These are phyloP conservation scores for Ceriops tagal DNA, from an alignment of 345 rosid genomes.

Conservation along the genomic window DNA sequence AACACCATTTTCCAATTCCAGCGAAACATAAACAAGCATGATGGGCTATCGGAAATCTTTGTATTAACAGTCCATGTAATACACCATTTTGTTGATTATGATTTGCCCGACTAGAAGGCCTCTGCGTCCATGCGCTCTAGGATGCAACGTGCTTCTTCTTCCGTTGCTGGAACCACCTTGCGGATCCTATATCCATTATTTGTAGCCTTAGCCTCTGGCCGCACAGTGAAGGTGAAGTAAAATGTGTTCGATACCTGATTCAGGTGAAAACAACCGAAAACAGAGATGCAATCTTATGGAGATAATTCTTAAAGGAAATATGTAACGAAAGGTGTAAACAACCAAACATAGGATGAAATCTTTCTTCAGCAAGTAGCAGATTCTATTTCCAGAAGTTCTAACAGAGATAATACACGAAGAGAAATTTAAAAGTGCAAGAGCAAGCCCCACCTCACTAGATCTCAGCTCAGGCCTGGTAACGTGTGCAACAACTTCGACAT, in stretches of 20 bases:
- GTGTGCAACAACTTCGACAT: conserved; percentile 91
- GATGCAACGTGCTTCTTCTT: conserved; percentile 76
- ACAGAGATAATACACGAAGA: no score
- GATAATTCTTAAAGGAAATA: no score
- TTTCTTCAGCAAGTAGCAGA: no score
- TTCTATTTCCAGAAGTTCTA: no score
- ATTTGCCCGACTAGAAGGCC: conserved; percentile 25
- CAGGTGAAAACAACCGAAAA: conserved; percentile 7
- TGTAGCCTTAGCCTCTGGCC: conserved; percentile 60
- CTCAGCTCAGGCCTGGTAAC: conserved; percentile 91
- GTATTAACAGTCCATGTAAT: no score
- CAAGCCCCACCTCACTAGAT: conserved; percentile 65
- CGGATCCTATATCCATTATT: conserved; percentile 50
- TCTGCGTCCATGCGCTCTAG: conserved; percentile 71
- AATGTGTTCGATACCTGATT: conserved; percentile 75
- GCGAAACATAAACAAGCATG: no score
- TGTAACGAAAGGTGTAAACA: no score
- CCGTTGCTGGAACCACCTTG: conserved; percentile 79
- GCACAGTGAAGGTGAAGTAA: conserved; percentile 71
- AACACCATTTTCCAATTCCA: no score
- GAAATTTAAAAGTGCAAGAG: neutral
- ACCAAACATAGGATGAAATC: no score
- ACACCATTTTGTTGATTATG: neutral
- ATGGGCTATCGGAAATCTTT: no score
- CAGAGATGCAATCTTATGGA: conserved; percentile 5